Conservation (phyloP, 495 filamentous ascomycete species). For the Aspergillus bertholletiae region DNA sequence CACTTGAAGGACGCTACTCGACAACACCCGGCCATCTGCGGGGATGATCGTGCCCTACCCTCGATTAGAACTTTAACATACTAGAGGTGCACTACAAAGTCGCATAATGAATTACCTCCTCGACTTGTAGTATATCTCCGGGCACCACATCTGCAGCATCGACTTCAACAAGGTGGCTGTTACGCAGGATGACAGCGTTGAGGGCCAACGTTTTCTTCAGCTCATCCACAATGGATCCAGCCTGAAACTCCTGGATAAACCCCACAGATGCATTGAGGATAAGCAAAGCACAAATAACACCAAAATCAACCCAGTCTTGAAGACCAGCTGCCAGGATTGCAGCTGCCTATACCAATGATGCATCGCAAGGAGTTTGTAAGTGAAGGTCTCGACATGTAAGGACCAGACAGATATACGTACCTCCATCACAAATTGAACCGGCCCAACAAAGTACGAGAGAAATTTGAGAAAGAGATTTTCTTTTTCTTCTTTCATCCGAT, state of each 20-base stretch:
- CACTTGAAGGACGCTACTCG: conserved; percentile 76
- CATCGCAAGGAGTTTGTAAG: neutral
- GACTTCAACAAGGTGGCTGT: conserved; percentile 67
- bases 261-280: conserved; percentile 80
- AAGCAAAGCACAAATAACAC: conserved; percentile 71
- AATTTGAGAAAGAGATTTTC: conserved; percentile 82
- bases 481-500: conserved; percentile 88
- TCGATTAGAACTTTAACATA: conserved; percentile 5
- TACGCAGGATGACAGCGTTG: conserved; percentile 79
- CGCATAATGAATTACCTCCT: conserved; percentile 55
- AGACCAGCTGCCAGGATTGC: conserved; percentile 76
- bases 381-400: neutral
- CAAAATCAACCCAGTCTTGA: conserved; percentile 73
- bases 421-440: conserved; percentile 95
- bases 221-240: conserved; percentile 87
- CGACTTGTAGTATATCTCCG: conserved; percentile 84
- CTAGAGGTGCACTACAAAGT: neutral
- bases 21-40: conserved; percentile 81
- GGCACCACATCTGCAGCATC: conserved; percentile 78
- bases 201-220: conserved; percentile 87
- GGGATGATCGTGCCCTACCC: conserved; percentile 76
- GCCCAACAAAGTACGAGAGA: conserved; percentile 78
- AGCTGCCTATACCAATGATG: conserved; percentile 48
- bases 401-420: conserved; percentile 35
- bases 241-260: conserved; percentile 86